phyloP scores from a whole-genome alignment of 106 monocot species.

The Amphibolis antarctica region DNA sequence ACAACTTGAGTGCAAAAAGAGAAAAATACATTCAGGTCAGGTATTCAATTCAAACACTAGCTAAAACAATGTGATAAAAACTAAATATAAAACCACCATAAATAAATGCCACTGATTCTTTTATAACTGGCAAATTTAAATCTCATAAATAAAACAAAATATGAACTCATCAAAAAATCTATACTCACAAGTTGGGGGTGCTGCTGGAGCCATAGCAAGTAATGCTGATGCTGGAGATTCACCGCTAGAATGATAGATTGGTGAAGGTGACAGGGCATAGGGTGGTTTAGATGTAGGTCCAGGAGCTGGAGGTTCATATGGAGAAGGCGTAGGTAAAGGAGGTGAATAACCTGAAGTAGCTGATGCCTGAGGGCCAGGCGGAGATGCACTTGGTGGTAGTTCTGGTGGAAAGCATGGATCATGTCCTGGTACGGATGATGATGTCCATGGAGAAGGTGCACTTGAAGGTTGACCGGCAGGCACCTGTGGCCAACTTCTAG shows the following conservation, averaged over 20 bases:
- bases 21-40: too few species aligned
- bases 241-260: slow-evolving; percentile 7
- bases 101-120: neutral
- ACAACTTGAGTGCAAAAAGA: too few species aligned
- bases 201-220: neutral
- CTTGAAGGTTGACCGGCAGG: slow-evolving; percentile 12
- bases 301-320: neutral
- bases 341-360: slow-evolving; percentile 16
- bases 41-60: too few species aligned
- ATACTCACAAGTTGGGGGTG: slow-evolving; percentile 24
- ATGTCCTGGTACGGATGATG: slow-evolving; percentile 5
- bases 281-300: slow-evolving; percentile 10
- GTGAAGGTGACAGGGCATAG: slow-evolving; percentile 9
- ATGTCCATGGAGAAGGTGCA: slow-evolving; percentile 10
- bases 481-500: slow-evolving; percentile 6
- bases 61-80: too few species aligned
- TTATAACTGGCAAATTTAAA: neutral
- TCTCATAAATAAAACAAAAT: neutral
- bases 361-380: neutral
- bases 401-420: slow-evolving; percentile 13
- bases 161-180: neutral
- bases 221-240: slow-evolving; percentile 10
- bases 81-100: too few species aligned
- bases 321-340: slow-evolving; percentile 4
- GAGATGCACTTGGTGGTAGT: slow-evolving; percentile 12